Percentiles rank a stretch among this genome's conserved stretches.
Conservation (phyloP, 352 stramenopile genomes). For the Globisporangium lucens region DNA sequence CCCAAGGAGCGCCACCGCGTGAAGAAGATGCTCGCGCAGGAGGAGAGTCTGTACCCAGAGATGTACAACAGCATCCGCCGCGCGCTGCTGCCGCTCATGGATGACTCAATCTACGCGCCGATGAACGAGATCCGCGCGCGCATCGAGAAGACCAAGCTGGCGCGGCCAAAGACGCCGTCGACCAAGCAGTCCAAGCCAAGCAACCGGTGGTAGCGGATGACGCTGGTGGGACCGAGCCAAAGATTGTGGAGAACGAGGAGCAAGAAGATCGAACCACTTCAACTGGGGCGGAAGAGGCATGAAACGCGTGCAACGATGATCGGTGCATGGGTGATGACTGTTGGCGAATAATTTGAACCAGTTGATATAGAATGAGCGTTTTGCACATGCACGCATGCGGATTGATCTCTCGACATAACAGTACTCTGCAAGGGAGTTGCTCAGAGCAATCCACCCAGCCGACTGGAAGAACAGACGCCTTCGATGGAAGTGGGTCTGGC, state of each 20-base stretch:
- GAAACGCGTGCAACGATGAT: background rate
- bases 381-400: background rate
- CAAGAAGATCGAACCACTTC: background rate
- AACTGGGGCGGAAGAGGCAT: background rate
- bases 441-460: background rate
- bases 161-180: slow-evolving; percentile 32
- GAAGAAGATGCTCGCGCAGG: slow-evolving; percentile 96
- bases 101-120: slow-evolving; percentile 62
- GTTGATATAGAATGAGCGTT: background rate
- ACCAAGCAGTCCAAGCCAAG: slow-evolving; percentile 23
- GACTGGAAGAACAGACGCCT: background rate
- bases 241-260: background rate
- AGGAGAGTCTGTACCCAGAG: slow-evolving; percentile 92
- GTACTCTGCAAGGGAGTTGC: background rate
- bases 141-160: slow-evolving; percentile 50
- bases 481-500: background rate
- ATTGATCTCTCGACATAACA: background rate
- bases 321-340: no score
- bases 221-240: background rate
- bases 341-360: background rate
- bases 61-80: slow-evolving; percentile 77
- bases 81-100: slow-evolving; percentile 79
- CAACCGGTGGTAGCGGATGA: background rate
- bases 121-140: slow-evolving; percentile 50
- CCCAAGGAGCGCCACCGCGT: slow-evolving; percentile 95